phyloP scores from a whole-genome alignment of 83 land plant species.

The Diphasiastrum complanatum region DNA sequence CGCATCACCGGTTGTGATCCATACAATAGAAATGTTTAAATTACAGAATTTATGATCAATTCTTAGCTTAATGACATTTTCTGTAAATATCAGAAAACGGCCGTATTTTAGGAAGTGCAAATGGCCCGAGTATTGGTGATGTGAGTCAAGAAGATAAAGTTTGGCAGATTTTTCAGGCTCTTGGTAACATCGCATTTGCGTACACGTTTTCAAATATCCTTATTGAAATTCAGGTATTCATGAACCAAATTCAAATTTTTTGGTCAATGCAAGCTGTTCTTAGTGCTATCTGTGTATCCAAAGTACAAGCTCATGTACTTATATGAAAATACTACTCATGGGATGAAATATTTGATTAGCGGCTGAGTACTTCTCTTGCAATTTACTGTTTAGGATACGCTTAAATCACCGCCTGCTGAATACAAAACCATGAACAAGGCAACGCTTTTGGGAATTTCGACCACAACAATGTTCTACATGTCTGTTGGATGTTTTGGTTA shows the following conservation, averaged over 20 bases:
- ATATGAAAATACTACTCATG: too few species aligned
- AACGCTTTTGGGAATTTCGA: not conserved
- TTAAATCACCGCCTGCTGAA: constrained; percentile 9
- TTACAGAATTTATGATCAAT: not conserved
- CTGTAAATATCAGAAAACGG: not conserved
- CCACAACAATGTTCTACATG: constrained; percentile 13
- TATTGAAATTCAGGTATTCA: constrained; percentile 9
- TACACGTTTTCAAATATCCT: constrained; percentile 9
- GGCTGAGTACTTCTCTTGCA: too few species aligned
- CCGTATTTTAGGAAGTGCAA: not conserved
- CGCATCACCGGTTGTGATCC: not conserved
- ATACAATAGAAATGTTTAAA: not conserved
- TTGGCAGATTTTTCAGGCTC: constrained; percentile 12
- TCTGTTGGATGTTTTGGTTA: constrained; percentile 15
- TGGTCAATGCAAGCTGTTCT: not conserved
- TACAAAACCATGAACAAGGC: constrained; percentile 17
- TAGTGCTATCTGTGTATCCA: too few species aligned
- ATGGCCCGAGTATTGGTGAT: not conserved
- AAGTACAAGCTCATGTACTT: too few species aligned
- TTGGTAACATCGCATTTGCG: constrained; percentile 11
- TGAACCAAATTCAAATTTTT: not conserved
- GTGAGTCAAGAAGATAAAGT: not conserved
- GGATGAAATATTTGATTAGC: too few species aligned
- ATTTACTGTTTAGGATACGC: too few species aligned
- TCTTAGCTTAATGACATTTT: not conserved